These are phyloP conservation scores for Phytophthora syringae DNA, from an alignment of 352 stramenopile genomes.

Conservation along the genomic window DNA sequence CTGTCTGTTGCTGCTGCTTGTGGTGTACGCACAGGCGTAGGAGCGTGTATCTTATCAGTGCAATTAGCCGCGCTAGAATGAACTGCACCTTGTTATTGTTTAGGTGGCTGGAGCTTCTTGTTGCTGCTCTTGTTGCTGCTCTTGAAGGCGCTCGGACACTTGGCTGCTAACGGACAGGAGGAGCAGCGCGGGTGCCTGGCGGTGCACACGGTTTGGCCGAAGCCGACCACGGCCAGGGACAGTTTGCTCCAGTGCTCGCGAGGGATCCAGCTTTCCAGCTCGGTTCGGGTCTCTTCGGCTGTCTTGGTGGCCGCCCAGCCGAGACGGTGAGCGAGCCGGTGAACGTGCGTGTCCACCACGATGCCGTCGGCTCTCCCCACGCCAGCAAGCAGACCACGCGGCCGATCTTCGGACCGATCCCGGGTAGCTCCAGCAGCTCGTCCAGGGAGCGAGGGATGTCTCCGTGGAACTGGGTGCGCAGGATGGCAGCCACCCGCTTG, in stretches of 20 bases:
- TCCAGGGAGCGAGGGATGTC: constrained; percentile 61
- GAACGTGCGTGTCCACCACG: constrained; percentile 84
- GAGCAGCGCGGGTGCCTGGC: constrained; percentile 62
- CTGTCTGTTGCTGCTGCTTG: constrained; percentile 39
- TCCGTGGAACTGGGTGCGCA: constrained; percentile 39
- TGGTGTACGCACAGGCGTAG: constrained; percentile 42
- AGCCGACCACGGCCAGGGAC: constrained; percentile 75
- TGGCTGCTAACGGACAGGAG: constrained; percentile 53
- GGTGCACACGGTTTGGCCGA: constrained; percentile 70
- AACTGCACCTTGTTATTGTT: constrained; percentile 19
- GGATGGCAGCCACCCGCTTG: constrained; percentile 51
- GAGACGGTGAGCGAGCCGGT: constrained; percentile 70
- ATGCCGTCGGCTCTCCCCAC: constrained; percentile 71
- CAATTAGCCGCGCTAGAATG: too few relatives aligned
- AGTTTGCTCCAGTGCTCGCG: constrained; percentile 60
- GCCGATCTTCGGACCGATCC: constrained; percentile 79
- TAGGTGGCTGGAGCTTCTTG: too few relatives aligned
- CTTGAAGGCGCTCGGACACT: constrained; percentile 65
- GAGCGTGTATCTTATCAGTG: constrained; percentile 8
- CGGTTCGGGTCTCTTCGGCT: constrained; percentile 55
- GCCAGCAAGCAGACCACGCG: constrained; percentile 69
- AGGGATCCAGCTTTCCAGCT: constrained; percentile 73
- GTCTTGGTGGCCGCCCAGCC: constrained; percentile 44
- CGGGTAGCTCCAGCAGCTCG: constrained; percentile 57
- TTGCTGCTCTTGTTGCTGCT: constrained; percentile 6